Base-by-base conservation (phyloP, 345 rosid genomes). In the Heritiera littoralis region DNA sequence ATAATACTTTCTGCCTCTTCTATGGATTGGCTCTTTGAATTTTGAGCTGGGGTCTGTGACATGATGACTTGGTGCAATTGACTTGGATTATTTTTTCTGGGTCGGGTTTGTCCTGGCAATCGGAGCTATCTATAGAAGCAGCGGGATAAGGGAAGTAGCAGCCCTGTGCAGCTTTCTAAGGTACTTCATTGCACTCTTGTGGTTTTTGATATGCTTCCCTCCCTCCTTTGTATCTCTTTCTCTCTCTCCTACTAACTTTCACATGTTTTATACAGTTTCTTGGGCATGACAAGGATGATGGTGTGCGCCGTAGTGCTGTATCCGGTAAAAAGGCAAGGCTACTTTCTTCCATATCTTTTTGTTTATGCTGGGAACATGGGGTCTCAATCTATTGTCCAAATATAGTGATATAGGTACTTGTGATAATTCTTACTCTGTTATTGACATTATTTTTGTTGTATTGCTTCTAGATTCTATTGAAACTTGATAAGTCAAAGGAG, bases 31-130 rank as follows among this genome's bases (percentile, higher is more conserved):
- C 98, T 92, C 98, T 92, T 88, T 74, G 92, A 87, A 89, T 86
- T 92, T 92, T 97, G 99, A 96, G 99, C 99, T 92, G 97, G 90
- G 93, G 87, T 84, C 89, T 86, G 82, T 89, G 94, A 86, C 98
- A 84, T 89, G 88, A 78, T 89, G 83, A 81, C 87, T 81, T 92
- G 96, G 79, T 76, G 83, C 89, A 84, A 76, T 89, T 87, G 83
- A 68, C 81, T 89, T 92, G 87, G 89, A 82, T 91, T 81, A 76
- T 88, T 74, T 89, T 89, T 83, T 82, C 83, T 84, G 85, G 86
- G 83, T 85, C 56, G 61, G 87, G 83, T 80, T 81, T 86, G 81
- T 87, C 87, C 65, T 96, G 97, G 95, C 95, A 86, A 86, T 87
- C 87, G 85, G 98, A 92, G 93, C 90, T 55, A 46, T 79, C 85